Evolutionary conservation across 2,329 filamentous ascomycete genomes (phyloP).

Genomic region (Hymenoscyphus fructigenus): DNA sequence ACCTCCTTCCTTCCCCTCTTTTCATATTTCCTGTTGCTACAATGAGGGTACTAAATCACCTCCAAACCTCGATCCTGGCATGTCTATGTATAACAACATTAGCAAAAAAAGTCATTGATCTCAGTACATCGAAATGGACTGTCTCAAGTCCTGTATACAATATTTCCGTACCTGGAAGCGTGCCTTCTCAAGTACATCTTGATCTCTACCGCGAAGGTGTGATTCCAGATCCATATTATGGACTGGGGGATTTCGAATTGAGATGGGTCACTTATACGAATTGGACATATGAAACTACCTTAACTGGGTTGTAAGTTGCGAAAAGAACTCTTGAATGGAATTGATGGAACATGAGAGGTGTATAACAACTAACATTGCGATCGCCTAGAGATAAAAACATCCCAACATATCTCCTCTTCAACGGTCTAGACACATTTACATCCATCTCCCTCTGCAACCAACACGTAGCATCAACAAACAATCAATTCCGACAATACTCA

Average conservation of each 20-base stretch:
- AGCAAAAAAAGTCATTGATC: constrained; percentile 17
- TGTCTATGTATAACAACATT: constrained; percentile 1
- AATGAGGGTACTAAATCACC: constrained; percentile 10
- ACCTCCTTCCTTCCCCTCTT: not conserved
- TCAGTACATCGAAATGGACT: constrained; percentile 20
- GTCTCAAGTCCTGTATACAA: constrained; percentile 35
- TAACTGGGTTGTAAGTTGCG: constrained; percentile 44
- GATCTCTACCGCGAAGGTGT: constrained; percentile 54
- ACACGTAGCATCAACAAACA: constrained; percentile 55
- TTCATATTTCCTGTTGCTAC: not conserved
- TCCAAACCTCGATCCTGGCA: not conserved
- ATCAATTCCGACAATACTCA: constrained; percentile 62
- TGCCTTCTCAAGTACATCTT: constrained; percentile 59
- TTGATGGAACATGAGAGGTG: not conserved
- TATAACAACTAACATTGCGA: constrained; percentile 11
- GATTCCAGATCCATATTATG: constrained; percentile 44
- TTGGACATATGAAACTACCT: constrained; percentile 59
- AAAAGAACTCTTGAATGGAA: not conserved
- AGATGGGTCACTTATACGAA: constrained; percentile 58
- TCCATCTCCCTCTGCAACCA: constrained; percentile 55
- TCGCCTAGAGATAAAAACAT: constrained; percentile 35
- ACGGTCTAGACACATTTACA: constrained; percentile 62
- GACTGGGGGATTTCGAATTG: constrained; percentile 58
- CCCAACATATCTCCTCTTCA: constrained; percentile 57
- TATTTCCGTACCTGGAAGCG: constrained; percentile 51